A percentile compares a stretch with the other conserved stretches of the same genome.
These are phyloP conservation scores for Arthrobotrys megalospora DNA, from an alignment of 2,329 filamentous ascomycete species.

Conservation along the genomic window DNA sequence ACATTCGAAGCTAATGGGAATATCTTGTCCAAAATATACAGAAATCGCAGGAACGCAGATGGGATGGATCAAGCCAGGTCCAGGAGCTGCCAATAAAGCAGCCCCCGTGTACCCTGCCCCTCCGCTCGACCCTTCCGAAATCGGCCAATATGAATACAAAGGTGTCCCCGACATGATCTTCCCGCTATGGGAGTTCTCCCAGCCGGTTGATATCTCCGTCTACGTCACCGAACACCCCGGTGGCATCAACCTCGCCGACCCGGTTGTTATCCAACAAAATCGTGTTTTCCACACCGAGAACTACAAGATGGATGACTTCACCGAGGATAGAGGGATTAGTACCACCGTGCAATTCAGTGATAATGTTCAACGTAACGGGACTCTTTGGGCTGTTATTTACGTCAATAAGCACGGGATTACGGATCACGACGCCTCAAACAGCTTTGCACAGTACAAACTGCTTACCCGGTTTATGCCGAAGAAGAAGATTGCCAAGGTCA, in stretches of 20 bases:
- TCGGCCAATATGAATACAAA: conserved; percentile 75
- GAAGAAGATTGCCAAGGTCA: conserved; percentile 89
- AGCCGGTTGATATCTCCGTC: conserved; percentile 83
- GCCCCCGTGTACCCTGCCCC: conserved; percentile 70
- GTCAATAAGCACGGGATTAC: conserved; percentile 81
- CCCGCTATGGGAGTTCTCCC: conserved; percentile 89
- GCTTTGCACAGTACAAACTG: conserved; percentile 86
- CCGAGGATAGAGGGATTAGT: conserved; percentile 82
- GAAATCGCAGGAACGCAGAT: conserved; percentile 63
- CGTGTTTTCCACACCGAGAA: conserved; percentile 84
- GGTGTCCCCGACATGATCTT: conserved; percentile 79
- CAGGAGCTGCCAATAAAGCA: conserved; percentile 69
- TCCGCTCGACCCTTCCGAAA: conserved; percentile 73
- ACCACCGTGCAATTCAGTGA: conserved; percentile 83
- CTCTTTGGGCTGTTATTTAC: conserved; percentile 95
- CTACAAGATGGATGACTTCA: conserved; percentile 84
- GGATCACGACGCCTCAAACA: conserved; percentile 80
- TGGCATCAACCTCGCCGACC: conserved; percentile 77
- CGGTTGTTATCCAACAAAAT: conserved; percentile 73
- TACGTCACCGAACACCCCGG: conserved; percentile 84
- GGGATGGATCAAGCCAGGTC: conserved; percentile 71
- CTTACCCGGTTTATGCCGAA: conserved; percentile 91
- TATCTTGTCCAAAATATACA: not conserved
- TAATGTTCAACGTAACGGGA: conserved; percentile 89
- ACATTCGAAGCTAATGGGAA: not conserved